Evolutionary conservation across 2,329 filamentous ascomycete species (phyloP), one percentile per base, ranked within the genome.

Genomic region (Aureobasidium zeae): DNA sequence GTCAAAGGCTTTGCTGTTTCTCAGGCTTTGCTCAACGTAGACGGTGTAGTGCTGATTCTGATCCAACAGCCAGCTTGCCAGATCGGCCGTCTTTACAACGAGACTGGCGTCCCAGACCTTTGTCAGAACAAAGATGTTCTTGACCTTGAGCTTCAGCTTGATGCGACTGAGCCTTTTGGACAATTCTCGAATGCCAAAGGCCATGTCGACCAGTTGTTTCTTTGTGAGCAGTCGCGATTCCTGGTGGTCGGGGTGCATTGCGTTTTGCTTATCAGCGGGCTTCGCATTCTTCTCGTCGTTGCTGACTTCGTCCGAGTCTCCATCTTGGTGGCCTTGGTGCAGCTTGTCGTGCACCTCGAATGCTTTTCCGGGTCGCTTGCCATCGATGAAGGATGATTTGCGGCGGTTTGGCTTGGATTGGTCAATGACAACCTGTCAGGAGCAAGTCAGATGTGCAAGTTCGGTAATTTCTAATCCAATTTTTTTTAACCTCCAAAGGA

Each of bases 121-220:
- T 30, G 86, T 93, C 36, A 98, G 69, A 22, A 98, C 67, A 56
- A 96, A 94, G 21, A 98, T 79, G 45, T 77, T 83, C 59, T 77
- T 78, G 51, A 94, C 86, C 42, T 81, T 81, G 52, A 94, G 77
- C 60, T 82, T 84, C 49, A 98, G 71, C 46, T 81, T 77, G 60
- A 96, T 80, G 62, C 80, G 87, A 39, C 86, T 84, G 47, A 96
- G 67, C 48, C 85, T 82, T 57, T 94, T 83, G 21, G 85, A 89
- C 47, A 98, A 69, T 63, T 95, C 86, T 35, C 91, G 74, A 46
- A 96, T 91, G 19, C 89, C 88, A 78, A 89, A 88, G 0, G 89
- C 88, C 89, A 98, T 96, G 55, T 96, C 91, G 11, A 83, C 87
- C 30, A 98, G 72, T 63, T 98, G 86, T 61, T 85, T 87, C 68